Percentiles rank a stretch among this genome's conserved stretches.
Conservation (phyloP, 768 basidiomycete genomes). For the Hydnomerulius pinastri region DNA sequence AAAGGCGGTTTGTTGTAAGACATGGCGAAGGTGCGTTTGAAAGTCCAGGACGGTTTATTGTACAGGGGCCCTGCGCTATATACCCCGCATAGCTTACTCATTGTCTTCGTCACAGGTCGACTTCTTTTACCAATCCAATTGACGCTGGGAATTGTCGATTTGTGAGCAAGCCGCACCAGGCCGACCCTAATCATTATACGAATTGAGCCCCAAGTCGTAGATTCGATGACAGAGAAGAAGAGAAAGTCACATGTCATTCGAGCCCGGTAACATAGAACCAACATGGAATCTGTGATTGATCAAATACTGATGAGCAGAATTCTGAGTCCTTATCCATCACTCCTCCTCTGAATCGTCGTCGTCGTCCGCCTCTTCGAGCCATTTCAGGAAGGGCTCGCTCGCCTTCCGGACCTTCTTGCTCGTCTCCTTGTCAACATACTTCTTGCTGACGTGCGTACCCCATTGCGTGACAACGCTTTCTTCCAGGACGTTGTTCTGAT, state of each 20-base stretch:
- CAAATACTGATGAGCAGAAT: not conserved
- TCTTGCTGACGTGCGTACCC: slow-evolving; percentile 96
- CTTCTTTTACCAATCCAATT: too few relatives aligned
- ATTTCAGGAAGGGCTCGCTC: slow-evolving; percentile 94
- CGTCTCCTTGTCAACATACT: slow-evolving; percentile 92
- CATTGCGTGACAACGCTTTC: slow-evolving; percentile 89
- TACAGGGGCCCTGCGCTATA: not conserved
- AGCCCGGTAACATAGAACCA: slow-evolving; percentile 6
- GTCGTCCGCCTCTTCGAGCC: slow-evolving; percentile 88
- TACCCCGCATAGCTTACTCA: not conserved
- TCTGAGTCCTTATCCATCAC: slow-evolving; percentile 20
- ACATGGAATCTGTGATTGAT: not conserved
- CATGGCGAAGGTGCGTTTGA: slow-evolving; percentile 19
- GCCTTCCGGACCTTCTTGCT: slow-evolving; percentile 97
- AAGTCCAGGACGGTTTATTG: not conserved
- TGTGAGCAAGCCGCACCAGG: too few relatives aligned
- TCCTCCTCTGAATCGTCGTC: slow-evolving; percentile 59
- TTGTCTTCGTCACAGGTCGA: not conserved
- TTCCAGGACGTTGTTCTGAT: slow-evolving; percentile 89
- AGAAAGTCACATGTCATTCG: not conserved
- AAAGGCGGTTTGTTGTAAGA: slow-evolving; percentile 33
- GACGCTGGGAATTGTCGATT: too few relatives aligned
- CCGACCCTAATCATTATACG: too few relatives aligned
- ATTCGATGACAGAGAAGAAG: not conserved
- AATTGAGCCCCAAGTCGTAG: too few relatives aligned